Base-by-base conservation (phyloP, 1,284 basidiomycete genomes). In the Apiotrichum laibachii region DNA sequence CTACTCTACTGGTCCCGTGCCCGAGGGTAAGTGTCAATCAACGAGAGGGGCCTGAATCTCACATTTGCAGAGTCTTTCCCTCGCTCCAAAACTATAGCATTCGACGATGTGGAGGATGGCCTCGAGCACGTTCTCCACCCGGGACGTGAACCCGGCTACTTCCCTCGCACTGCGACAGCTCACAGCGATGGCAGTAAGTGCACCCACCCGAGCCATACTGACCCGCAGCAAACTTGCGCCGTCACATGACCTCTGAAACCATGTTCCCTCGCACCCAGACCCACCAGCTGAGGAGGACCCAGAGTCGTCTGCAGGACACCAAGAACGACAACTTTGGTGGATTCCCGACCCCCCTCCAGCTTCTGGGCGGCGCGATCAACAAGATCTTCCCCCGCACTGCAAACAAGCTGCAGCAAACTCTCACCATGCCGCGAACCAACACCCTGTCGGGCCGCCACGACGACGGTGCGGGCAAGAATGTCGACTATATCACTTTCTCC, bases 401-500 rank as follows among this genome's bases (percentile, higher is more conserved):
- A 35, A 79, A 79, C 19, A 82, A 79, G 48, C 72, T 91, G 37
- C 80, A 80, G 19, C 81, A 83, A 54, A 88, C 86, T 1, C 59
- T 91, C 39, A 93, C 90, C 0, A 84, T 94, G 57, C 88, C 88
- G 1, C 77, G 81, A 5, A 87, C 88, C 4, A 83, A 84, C 45
- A 89, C 90, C 39, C 10, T 50, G 31, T 26, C 55, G 12, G 57
- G 59, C 5, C 53, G 67, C 72, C 67, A 69, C n/a, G 66, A 66
- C 11, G 58, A 57, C 19, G 83, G 81, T 34, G 79, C 79, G 39
- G 85, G 82, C 64, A 72, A 80, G 0, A 70, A 75, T 46, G 92
- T 90, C 1, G 83, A 88, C 1, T 98, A 97, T 74, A 86, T 97
- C 52, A 85, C 87, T 2, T 97, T 97, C 72, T 85, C 90, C 45